Conservation (phyloP, 2,329 filamentous ascomycete species). For the Fusarium sp. region DNA sequence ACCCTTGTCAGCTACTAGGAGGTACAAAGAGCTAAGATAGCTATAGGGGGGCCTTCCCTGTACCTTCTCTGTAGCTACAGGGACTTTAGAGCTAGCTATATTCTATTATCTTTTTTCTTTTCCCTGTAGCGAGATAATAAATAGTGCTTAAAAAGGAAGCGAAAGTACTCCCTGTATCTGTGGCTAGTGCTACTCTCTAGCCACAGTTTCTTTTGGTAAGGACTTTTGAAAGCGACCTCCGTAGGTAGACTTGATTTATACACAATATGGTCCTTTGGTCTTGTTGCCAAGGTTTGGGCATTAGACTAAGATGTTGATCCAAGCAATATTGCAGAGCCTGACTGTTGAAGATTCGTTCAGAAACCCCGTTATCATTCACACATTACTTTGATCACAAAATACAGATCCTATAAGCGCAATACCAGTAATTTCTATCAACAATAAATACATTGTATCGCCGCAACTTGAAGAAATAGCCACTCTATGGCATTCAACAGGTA, state of each 20-base stretch:
- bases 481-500: background rate
- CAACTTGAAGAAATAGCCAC: background rate
- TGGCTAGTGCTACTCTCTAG: too few relatives aligned
- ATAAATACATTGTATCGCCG: slow-evolving; percentile 20
- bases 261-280: background rate
- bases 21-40: too few relatives aligned
- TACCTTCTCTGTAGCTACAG: too few relatives aligned
- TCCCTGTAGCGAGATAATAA: too few relatives aligned
- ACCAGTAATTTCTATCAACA: background rate
- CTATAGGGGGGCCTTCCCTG: too few relatives aligned
- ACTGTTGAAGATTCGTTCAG: background rate
- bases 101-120: too few relatives aligned
- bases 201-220: too few relatives aligned
- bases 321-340: background rate
- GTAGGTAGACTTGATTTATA: background rate
- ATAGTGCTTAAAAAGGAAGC: too few relatives aligned
- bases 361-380: background rate
- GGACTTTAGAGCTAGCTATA: too few relatives aligned
- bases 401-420: background rate
- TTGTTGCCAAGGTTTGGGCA: background rate
- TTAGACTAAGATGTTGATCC: background rate
- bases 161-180: too few relatives aligned
- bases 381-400: background rate
- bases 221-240: too few relatives aligned
- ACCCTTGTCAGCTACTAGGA: too few relatives aligned